Evolutionary conservation across 2,329 filamentous ascomycete genomes (phyloP).

Genomic region (Paecilomyces sp.): DNA sequence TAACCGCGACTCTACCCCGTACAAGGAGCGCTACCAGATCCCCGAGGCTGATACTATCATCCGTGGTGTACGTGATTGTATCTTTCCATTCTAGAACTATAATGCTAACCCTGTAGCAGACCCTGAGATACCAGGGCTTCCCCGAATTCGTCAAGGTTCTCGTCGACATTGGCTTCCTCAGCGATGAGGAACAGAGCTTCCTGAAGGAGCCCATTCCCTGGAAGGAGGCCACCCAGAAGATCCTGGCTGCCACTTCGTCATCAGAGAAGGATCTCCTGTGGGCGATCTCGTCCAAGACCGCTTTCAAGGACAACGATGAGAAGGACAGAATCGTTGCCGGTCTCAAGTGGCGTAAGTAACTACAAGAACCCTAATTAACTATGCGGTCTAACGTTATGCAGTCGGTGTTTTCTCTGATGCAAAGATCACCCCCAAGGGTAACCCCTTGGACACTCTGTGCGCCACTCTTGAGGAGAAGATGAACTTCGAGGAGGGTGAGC

Average conservation of each 20-base stretch:
- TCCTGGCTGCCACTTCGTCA: constrained; percentile 62
- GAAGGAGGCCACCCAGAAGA: constrained; percentile 76
- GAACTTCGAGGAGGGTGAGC: constrained; percentile 74
- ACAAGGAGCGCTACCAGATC: constrained; percentile 84
- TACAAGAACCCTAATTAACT: not conserved
- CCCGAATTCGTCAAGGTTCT: constrained; percentile 82
- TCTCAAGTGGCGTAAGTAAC: constrained; percentile 52
- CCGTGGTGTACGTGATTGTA: constrained; percentile 45
- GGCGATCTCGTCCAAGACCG: constrained; percentile 68
- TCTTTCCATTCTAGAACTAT: not conserved
- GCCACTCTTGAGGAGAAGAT: constrained; percentile 86
- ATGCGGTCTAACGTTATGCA: not conserved
- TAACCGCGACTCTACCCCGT: constrained; percentile 83
- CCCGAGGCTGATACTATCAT: constrained; percentile 85
- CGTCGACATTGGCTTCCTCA: constrained; percentile 84
- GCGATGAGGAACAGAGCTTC: constrained; percentile 58
- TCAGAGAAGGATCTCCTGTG: constrained; percentile 63
- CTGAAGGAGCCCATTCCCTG: constrained; percentile 65
- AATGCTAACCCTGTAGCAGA: constrained; percentile 25
- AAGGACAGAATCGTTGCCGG: constrained; percentile 64
- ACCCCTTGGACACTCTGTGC: constrained; percentile 85
- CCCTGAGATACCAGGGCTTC: constrained; percentile 82
- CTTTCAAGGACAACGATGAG: constrained; percentile 62
- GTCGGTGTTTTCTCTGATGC: constrained; percentile 59
- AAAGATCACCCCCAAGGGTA: constrained; percentile 64